Evolutionary conservation across 371 early-diverging fungal genomes (phyloP).

Genomic region (Mucor mucedo): DNA sequence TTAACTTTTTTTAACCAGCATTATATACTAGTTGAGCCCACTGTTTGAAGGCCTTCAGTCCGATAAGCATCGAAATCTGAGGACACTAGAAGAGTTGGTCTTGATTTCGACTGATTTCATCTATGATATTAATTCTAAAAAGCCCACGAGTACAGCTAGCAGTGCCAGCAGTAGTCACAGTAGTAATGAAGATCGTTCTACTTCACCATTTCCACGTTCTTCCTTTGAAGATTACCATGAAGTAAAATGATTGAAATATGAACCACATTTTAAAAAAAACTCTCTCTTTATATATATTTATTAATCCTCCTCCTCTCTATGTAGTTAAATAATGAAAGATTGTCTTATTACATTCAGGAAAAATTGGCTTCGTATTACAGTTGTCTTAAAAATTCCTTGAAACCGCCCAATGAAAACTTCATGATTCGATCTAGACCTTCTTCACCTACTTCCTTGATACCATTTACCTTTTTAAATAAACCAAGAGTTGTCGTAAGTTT

Average conservation of each 20-base stretch:
- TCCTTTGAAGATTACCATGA: constrained; percentile 23
- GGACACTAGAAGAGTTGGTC: constrained; percentile 23
- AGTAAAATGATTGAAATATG: constrained; percentile 6
- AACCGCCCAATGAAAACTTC: constrained; percentile 13
- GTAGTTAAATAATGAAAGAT: constrained; percentile 28
- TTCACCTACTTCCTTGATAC: constrained; percentile 22
- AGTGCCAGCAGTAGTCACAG: constrained; percentile 1
- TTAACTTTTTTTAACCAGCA: background rate
- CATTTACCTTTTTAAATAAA: constrained; percentile 33
- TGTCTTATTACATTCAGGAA: constrained; percentile 39
- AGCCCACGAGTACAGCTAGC: background rate
- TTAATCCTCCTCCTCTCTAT: background rate
- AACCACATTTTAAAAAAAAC: background rate
- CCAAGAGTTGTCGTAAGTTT: constrained; percentile 30
- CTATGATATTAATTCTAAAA: constrained; percentile 18
- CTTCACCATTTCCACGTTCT: constrained; percentile 9
- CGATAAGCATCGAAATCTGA: constrained; percentile 27
- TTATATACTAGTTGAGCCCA: constrained; percentile 11
- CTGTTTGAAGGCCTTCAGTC: constrained; percentile 23
- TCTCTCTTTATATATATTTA: background rate
- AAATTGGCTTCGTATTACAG: constrained; percentile 32
- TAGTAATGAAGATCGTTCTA: background rate
- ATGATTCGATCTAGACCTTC: constrained; percentile 16
- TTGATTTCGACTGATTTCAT: constrained; percentile 20
- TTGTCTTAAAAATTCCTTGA: constrained; percentile 23